A percentile compares a stretch with the other conserved stretches of the same genome.
Conservation (phyloP, 2,329 filamentous ascomycete genomes). For the Fusarium clavum region DNA sequence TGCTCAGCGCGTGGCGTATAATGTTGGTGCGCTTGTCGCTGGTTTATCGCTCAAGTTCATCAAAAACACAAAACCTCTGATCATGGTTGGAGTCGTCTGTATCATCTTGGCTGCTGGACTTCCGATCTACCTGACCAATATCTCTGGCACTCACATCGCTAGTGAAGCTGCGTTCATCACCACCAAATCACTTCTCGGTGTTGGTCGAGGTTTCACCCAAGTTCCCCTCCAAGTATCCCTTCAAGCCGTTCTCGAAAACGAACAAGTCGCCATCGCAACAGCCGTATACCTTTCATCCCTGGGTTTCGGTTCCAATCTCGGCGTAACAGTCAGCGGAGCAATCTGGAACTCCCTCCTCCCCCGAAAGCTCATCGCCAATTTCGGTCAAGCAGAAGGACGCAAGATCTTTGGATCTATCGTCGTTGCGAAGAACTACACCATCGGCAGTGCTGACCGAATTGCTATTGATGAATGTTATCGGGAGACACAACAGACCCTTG, state of each 20-base stretch:
- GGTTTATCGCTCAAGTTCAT: conserved; percentile 24
- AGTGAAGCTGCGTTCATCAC: conserved; percentile 31
- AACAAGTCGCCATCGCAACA: conserved; percentile 30
- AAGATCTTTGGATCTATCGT: conserved; percentile 34
- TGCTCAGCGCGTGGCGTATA: conserved; percentile 28
- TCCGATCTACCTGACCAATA: conserved; percentile 35
- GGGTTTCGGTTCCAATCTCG: conserved; percentile 30
- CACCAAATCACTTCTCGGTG: conserved; percentile 31
- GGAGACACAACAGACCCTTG: conserved; percentile 28
- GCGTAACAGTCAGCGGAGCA: conserved; percentile 27
- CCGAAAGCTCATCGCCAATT: conserved; percentile 11
- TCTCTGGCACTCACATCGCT: conserved; percentile 29
- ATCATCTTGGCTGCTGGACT: conserved; percentile 34
- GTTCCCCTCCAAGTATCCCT: conserved; percentile 20
- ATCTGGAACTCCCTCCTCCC: conserved; percentile 38
- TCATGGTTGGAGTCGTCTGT: conserved; percentile 20
- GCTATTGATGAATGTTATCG: conserved; percentile 29
- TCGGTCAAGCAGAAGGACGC: conserved; percentile 8
- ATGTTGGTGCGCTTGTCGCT: conserved; percentile 12
- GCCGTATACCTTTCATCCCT: conserved; percentile 34
- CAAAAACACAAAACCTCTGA: conserved; percentile 32
- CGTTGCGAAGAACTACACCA: conserved; percentile 18
- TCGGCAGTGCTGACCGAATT: conserved; percentile 12
- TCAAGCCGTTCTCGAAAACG: conserved; percentile 22
- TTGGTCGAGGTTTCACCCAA: conserved; percentile 27